phyloP scores from a whole-genome alignment of 2,329 filamentous ascomycete species.

The Cytospora piceicola region DNA sequence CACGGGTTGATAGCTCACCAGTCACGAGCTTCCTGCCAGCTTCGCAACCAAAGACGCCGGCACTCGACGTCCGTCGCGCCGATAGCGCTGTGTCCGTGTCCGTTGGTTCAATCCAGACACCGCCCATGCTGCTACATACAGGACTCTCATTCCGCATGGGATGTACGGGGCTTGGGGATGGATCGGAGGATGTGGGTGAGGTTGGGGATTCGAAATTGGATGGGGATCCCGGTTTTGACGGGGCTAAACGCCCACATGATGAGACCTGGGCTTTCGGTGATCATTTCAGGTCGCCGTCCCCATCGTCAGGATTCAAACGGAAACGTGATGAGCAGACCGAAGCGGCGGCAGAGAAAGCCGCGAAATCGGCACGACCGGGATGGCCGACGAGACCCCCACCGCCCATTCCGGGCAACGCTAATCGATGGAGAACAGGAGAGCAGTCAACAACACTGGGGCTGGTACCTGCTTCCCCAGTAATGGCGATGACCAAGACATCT shows the following conservation, averaged over 20 bases:
- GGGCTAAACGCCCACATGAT: constrained; percentile 1
- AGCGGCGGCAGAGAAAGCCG: neutral
- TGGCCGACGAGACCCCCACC: neutral
- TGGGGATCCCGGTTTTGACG: neutral
- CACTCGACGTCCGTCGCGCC: neutral
- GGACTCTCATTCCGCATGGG: constrained; percentile 16
- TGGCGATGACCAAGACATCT: neutral
- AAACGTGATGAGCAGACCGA: constrained; percentile 20
- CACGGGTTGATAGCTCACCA: neutral
- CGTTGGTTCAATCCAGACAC: neutral
- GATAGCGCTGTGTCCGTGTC: neutral
- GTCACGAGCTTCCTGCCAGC: neutral
- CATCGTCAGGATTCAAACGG: constrained; percentile 25
- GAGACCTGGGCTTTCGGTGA: constrained; percentile 12
- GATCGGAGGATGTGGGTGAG: neutral
- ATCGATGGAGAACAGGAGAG: neutral
- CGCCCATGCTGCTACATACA: constrained; percentile 5
- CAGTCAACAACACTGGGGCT: neutral
- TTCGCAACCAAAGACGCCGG: neutral
- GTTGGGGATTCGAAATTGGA: neutral
- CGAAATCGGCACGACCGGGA: neutral
- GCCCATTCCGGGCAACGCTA: neutral
- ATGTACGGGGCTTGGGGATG: neutral
- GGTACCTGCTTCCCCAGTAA: neutral
- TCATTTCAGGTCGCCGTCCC: constrained; percentile 5